Evolutionary conservation across 371 early-diverging fungal species (phyloP).

Genomic region (Parasitella parasitica): DNA sequence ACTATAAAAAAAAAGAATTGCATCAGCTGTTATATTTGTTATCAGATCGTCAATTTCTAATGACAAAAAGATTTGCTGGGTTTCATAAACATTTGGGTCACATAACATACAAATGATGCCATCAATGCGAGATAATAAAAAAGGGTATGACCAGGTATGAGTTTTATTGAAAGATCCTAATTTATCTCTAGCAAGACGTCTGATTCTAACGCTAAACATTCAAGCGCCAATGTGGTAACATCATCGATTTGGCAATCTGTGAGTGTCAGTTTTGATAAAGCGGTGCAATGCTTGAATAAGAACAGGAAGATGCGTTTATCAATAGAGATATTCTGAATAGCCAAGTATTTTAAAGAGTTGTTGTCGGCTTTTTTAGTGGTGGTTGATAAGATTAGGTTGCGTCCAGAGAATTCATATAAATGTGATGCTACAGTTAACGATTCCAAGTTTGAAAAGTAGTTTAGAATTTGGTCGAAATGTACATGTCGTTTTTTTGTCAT

Average conservation of each 20-base stretch:
- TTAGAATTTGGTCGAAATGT: not conserved
- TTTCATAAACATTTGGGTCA: not conserved
- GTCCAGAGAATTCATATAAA: not conserved
- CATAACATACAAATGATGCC: not conserved
- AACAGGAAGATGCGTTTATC: not conserved
- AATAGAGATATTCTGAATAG: not conserved
- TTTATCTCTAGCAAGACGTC: not conserved
- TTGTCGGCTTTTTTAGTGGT: not conserved
- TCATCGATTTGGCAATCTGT: not conserved
- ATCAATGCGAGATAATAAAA: not conserved
- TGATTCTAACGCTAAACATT: not conserved
- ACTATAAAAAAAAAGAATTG: not conserved
- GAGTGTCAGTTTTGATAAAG: not conserved
- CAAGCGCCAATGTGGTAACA: not conserved
- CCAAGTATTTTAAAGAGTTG: not conserved
- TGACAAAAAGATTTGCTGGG: not conserved
- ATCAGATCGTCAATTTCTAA: slow-evolving; percentile 3
- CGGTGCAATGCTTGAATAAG: not conserved
- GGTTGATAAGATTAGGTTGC: not conserved
- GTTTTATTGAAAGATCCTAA: no score
- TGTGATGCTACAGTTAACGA: not conserved
- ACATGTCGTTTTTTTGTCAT: not conserved
- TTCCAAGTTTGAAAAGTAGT: not conserved
- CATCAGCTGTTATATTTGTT: not conserved
- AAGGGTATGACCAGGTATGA: no score